These are phyloP conservation scores for Dichomitus squalens DNA, from an alignment of 1,284 basidiomycete species.

Conservation along the genomic window DNA sequence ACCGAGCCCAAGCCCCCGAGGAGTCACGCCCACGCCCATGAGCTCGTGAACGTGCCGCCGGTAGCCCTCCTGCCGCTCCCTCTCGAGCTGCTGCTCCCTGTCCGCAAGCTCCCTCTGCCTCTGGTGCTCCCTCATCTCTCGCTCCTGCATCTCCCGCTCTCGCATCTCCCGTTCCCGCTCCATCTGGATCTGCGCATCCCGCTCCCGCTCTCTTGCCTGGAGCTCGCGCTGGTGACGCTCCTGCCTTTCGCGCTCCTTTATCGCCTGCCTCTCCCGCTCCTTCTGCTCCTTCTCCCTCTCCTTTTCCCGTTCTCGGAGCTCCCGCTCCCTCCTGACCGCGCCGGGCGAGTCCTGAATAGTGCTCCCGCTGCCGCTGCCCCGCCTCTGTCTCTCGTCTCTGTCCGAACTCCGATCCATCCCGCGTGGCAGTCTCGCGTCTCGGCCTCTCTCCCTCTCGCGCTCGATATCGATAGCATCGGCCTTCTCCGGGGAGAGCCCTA, in stretches of 20 bases:
- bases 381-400: constrained; percentile 13
- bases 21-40: constrained; percentile 14
- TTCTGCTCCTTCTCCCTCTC: constrained; percentile 21
- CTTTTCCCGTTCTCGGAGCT: constrained; percentile 21
- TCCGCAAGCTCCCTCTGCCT: constrained; percentile 10
- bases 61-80: constrained; percentile 17
- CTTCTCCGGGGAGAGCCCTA: constrained; percentile 16
- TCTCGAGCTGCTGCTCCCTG: constrained; percentile 14
- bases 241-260: constrained; percentile 19
- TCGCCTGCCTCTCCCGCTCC: constrained; percentile 17
- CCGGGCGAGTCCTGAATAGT: constrained; percentile 15
- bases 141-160: constrained; percentile 10
- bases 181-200: constrained; percentile 3
- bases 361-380: constrained; percentile 3
- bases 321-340: constrained; percentile 11
- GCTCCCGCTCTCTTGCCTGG: constrained; percentile 15
- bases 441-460: constrained; percentile 18
- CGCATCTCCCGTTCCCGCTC: constrained; percentile 12
- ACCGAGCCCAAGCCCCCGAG: constrained; percentile 11
- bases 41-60: constrained; percentile 16
- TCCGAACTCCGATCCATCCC: constrained; percentile 9
- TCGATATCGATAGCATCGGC: constrained; percentile 17
- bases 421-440: constrained; percentile 5
- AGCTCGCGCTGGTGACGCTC: constrained; percentile 9
- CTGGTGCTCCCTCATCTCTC: constrained; percentile 13